Evolutionary conservation across 1,139 yeast species (phyloP).

Genomic region (Komagataea norvegica): DNA sequence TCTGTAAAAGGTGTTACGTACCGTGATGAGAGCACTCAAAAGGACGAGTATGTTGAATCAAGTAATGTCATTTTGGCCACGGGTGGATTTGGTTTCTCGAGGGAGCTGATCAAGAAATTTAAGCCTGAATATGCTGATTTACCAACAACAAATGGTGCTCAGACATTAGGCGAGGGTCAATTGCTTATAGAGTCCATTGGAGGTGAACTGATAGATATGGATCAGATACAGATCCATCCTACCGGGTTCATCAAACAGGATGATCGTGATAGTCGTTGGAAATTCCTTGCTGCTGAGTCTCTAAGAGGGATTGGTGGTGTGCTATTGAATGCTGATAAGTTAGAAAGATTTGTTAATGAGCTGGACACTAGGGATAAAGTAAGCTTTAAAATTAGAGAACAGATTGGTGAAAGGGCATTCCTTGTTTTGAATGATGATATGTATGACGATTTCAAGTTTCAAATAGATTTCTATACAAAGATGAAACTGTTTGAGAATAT

Average conservation of each 20-base stretch:
- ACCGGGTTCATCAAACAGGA: conserved; percentile 71
- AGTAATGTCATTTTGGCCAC: conserved; percentile 62
- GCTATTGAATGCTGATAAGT: conserved; percentile 49
- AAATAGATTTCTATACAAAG: conserved; percentile 61
- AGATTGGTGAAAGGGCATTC: conserved; percentile 38
- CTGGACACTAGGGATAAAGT: conserved; percentile 68
- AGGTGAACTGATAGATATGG: conserved; percentile 67
- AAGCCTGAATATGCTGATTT: conserved; percentile 59
- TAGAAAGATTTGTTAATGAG: conserved; percentile 69
- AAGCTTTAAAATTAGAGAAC: conserved; percentile 41
- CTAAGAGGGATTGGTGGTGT: conserved; percentile 76
- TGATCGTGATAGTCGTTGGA: conserved; percentile 48
- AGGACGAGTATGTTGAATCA: conserved; percentile 28
- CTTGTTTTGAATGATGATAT: conserved; percentile 34
- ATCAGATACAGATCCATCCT: conserved; percentile 78
- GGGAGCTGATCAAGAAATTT: conserved; percentile 51
- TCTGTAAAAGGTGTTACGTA: conserved; percentile 47
- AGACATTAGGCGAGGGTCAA: conserved; percentile 78
- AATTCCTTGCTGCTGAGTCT: conserved; percentile 76
- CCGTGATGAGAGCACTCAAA: conserved; percentile 33
- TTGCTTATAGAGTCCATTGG: conserved; percentile 50
- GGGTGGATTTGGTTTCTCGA: conserved; percentile 57
- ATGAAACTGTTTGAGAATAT: conserved; percentile 57
- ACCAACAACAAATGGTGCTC: conserved; percentile 71
- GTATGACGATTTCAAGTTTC: conserved; percentile 36